phyloP scores from a whole-genome alignment of 768 basidiomycete genomes.

The Agrocybe pediades region DNA sequence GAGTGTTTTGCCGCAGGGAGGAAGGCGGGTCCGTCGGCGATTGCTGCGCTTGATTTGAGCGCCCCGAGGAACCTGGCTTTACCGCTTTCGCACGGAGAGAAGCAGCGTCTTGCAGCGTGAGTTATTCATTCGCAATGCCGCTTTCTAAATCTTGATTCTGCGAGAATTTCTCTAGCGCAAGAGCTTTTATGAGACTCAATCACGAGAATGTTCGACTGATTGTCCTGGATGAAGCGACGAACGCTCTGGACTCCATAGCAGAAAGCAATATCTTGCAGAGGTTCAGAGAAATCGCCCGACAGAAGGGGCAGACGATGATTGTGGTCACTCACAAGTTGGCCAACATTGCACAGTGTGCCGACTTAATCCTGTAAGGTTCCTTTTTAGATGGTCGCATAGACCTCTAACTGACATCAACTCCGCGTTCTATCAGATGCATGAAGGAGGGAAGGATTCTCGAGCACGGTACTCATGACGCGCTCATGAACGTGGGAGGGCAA shows the following conservation, averaged over 20 bases:
- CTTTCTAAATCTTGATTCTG: too few relatives aligned
- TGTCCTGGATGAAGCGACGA: constrained; percentile 54
- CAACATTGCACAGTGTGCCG: constrained; percentile 42
- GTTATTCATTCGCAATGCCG: too few relatives aligned
- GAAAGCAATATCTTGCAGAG: constrained; percentile 44
- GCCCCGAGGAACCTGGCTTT: constrained; percentile 17
- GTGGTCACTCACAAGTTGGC: constrained; percentile 51
- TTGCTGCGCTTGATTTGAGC: constrained; percentile 20
- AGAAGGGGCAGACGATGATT: constrained; percentile 48
- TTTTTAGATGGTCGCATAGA: not conserved
- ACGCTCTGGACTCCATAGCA: constrained; percentile 48
- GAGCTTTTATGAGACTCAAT: constrained; percentile 37
- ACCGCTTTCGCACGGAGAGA: constrained; percentile 37
- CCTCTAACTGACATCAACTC: not conserved
- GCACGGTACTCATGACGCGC: constrained; percentile 33
- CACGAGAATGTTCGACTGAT: constrained; percentile 40
- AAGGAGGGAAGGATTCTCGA: constrained; percentile 35
- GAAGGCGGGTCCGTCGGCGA: constrained; percentile 25
- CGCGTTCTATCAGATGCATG: constrained; percentile 32
- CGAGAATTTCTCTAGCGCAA: constrained; percentile 40
- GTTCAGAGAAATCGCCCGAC: constrained; percentile 28
- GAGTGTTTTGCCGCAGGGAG: constrained; percentile 22
- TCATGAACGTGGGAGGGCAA: constrained; percentile 28
- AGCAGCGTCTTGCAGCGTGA: constrained; percentile 49
- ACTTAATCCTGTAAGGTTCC: constrained; percentile 48